These are phyloP conservation scores for Aspergillus novoparasiticus DNA, from an alignment of 2,329 filamentous ascomycete species.

Conservation along the genomic window DNA sequence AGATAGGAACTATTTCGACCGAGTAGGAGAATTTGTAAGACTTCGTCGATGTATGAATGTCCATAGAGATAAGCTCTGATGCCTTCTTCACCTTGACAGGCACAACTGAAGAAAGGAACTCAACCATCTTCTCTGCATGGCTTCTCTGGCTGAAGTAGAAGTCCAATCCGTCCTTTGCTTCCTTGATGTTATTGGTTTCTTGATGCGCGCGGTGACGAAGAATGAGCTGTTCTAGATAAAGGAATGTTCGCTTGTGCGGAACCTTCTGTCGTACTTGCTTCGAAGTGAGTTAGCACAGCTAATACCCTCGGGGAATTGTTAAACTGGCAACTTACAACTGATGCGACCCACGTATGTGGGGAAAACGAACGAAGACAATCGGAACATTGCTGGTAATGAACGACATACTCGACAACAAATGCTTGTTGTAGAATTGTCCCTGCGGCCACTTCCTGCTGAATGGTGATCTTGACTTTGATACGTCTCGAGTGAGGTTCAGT, in stretches of 20 bases:
- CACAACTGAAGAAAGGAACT: constrained; percentile 81
- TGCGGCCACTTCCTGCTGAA: constrained; percentile 72
- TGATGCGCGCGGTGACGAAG: constrained; percentile 89
- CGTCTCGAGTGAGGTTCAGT: constrained; percentile 94
- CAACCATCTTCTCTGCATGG: constrained; percentile 87
- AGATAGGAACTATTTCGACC: constrained; percentile 86
- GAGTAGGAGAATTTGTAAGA: constrained; percentile 96
- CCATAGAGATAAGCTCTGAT: constrained; percentile 91
- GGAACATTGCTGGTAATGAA: constrained; percentile 89
- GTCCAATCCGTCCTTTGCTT: constrained; percentile 92
- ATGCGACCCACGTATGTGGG: constrained; percentile 91
- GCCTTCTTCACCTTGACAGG: constrained; percentile 80
- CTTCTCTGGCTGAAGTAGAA: constrained; percentile 92
- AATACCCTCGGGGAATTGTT: not conserved
- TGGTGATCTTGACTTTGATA: constrained; percentile 92
- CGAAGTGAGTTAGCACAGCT: not conserved
- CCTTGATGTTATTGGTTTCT: constrained; percentile 97
- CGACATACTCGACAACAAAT: constrained; percentile 91
- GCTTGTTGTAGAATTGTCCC: constrained; percentile 79
- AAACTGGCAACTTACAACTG: constrained; percentile 52
- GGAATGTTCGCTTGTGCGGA: constrained; percentile 84
- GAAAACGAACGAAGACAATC: constrained; percentile 97
- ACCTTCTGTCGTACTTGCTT: constrained; percentile 93
- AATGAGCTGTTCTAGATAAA: constrained; percentile 89
- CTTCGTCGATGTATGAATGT: constrained; percentile 85